Conservation (phyloP, 768 basidiomycete species). For the Rossbeevera mucosa region DNA sequence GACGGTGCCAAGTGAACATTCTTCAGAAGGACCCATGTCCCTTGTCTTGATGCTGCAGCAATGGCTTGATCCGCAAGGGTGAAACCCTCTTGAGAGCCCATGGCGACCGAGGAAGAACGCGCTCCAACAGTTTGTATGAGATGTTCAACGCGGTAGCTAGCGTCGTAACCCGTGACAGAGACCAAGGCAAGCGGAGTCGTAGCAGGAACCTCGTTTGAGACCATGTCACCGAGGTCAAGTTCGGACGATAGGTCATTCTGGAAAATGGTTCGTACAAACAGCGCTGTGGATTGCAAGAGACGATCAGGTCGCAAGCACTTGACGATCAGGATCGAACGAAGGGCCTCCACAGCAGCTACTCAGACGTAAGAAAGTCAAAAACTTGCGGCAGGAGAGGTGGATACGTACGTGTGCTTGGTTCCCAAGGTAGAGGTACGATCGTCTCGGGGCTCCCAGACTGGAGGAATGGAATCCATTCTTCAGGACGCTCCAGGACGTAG, state of each 20-base stretch:
- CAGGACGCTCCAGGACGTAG: slow-evolving; percentile 57
- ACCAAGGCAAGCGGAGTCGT: slow-evolving; percentile 84
- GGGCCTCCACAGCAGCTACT: slow-evolving; percentile 65
- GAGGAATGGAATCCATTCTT: slow-evolving; percentile 70
- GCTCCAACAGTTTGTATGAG: slow-evolving; percentile 73
- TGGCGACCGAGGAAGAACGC: slow-evolving; percentile 86
- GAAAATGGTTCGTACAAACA: slow-evolving; percentile 75
- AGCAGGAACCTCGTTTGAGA: slow-evolving; percentile 72
- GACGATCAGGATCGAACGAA: slow-evolving; percentile 72
- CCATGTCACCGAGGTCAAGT: slow-evolving; percentile 75
- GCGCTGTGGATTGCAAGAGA: slow-evolving; percentile 73
- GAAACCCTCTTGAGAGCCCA: slow-evolving; percentile 99
- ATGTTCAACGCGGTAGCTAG: slow-evolving; percentile 93
- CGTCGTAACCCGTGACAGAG: slow-evolving; percentile 95
- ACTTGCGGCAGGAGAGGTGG: background rate
- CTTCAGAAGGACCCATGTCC: slow-evolving; percentile 95
- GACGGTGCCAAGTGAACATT: slow-evolving; percentile 95
- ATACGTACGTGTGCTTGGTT: slow-evolving; percentile 66
- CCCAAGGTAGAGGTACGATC: slow-evolving; percentile 75
- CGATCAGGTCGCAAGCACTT: slow-evolving; percentile 94
- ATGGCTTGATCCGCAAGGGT: slow-evolving; percentile 95
- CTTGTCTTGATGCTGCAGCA: slow-evolving; percentile 84
- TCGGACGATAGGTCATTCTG: slow-evolving; percentile 73
- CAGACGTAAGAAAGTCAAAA: slow-evolving; percentile 14
- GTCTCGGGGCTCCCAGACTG: slow-evolving; percentile 62